These are phyloP conservation scores for Thermothelomyces thermophilus DNA, from an alignment of 2,329 filamentous ascomycete species.

Conservation along the genomic window DNA sequence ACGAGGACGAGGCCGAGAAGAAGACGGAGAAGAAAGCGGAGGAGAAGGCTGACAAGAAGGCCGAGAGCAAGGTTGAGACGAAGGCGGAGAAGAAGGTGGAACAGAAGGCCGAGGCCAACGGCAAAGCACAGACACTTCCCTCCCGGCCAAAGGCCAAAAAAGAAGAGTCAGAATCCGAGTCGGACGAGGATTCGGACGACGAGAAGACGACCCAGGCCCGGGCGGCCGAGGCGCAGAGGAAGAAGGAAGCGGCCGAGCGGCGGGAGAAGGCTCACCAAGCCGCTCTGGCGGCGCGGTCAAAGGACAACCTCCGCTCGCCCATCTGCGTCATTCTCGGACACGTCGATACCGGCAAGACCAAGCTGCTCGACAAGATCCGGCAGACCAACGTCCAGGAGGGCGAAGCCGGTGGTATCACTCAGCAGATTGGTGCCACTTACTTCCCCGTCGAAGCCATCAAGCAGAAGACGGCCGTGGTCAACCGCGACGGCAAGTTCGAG, in stretches of 20 bases:
- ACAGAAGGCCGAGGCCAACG: slow-evolving; percentile 31
- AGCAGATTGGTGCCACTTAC: slow-evolving; percentile 99
- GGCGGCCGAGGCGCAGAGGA: slow-evolving; percentile 66
- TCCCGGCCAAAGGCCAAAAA: slow-evolving; percentile 29
- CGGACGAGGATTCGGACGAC: slow-evolving; percentile 64
- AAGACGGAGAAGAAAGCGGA: neutral
- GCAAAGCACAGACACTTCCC: slow-evolving; percentile 30
- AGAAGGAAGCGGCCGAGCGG: slow-evolving; percentile 82
- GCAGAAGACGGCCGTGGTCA: slow-evolving; percentile 90
- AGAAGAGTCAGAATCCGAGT: slow-evolving; percentile 46
- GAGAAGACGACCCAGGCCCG: slow-evolving; percentile 69
- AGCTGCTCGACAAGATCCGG: slow-evolving; percentile 94
- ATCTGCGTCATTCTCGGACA: slow-evolving; percentile 99
- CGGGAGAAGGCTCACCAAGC: slow-evolving; percentile 87
- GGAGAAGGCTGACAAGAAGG: slow-evolving; percentile 31
- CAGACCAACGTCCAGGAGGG: slow-evolving; percentile 98
- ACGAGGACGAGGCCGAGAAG: slow-evolving; percentile 48
- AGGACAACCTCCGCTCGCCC: slow-evolving; percentile 89
- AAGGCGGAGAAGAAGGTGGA: neutral
- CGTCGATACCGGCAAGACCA: slow-evolving; percentile 99
- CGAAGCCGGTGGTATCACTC: slow-evolving; percentile 98
- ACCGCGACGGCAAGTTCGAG: slow-evolving; percentile 81
- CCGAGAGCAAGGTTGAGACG: slow-evolving; percentile 33
- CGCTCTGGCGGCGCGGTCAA: slow-evolving; percentile 82
- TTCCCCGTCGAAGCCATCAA: slow-evolving; percentile 91